Evolutionary conservation across 1,139 yeast species (phyloP).

Genomic region (Lodderomyces parapsilosis): DNA sequence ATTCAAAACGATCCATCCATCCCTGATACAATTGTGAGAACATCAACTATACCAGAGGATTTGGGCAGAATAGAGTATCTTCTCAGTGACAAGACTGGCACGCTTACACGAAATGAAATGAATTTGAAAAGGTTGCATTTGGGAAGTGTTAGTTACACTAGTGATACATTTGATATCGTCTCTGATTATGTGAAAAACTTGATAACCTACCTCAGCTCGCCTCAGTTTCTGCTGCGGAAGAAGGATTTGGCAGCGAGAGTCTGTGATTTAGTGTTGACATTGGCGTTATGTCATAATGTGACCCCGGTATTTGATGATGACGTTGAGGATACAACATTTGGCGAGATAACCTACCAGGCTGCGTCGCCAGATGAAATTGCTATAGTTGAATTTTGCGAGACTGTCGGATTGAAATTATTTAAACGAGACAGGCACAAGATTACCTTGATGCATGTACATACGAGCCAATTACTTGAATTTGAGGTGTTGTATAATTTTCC

Average conservation of each 20-base stretch:
- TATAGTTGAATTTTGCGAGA: conserved; percentile 86
- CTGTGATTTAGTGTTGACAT: conserved; percentile 73
- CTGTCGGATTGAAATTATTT: conserved; percentile 75
- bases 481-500: conserved; percentile 86
- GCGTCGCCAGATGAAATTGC: conserved; percentile 99
- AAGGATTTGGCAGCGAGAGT: conserved; percentile 71
- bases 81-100: conserved; percentile 94
- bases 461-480: conserved; percentile 53
- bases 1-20: conserved; percentile 84
- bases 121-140: conserved; percentile 89
- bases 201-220: conserved; percentile 19
- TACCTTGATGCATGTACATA: conserved; percentile 62
- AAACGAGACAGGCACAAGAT: conserved; percentile 81
- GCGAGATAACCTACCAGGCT: conserved; percentile 75
- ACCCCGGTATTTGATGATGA: conserved; percentile 44
- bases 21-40: conserved; percentile 87
- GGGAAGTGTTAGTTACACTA: conserved; percentile 89
- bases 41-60: conserved; percentile 98
- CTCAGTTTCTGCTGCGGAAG: conserved; percentile 25
- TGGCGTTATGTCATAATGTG: conserved; percentile 94
- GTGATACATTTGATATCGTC: conserved; percentile 90
- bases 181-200: conserved; percentile 56
- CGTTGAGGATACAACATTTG: conserved; percentile 14
- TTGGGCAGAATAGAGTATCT: conserved; percentile 92
- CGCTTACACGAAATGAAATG: conserved; percentile 97